Conservation (phyloP, 495 filamentous ascomycete species). For the Aspergillus sclerotiicarbonarius region DNA sequence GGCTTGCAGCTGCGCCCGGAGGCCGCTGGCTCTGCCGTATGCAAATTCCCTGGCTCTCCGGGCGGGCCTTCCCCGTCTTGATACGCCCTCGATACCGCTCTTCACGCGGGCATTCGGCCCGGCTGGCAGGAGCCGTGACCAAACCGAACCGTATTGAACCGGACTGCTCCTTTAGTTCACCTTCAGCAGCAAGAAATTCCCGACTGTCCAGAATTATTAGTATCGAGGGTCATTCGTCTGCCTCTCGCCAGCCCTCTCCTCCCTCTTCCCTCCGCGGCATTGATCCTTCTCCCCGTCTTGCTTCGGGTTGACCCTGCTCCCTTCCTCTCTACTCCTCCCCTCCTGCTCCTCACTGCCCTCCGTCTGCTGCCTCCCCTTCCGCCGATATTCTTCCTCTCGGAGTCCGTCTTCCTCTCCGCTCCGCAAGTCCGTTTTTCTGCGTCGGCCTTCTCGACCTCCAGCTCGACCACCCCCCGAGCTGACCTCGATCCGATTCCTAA, state of each 20-base stretch:
- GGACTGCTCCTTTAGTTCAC: slow-evolving; percentile 5
- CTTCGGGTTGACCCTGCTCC: not conserved
- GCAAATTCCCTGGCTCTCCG: not conserved
- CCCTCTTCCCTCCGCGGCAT: slow-evolving; percentile 4
- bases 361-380: slow-evolving; percentile 8
- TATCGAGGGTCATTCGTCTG: slow-evolving; percentile 1
- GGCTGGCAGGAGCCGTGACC: not conserved
- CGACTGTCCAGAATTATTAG: slow-evolving; percentile 6
- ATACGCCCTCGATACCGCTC: not conserved
- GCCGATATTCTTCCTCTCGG: slow-evolving; percentile 9
- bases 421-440: slow-evolving; percentile 22
- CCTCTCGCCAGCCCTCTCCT: slow-evolving; percentile 1
- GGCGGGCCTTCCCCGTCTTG: not conserved
- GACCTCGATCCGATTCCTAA: slow-evolving; percentile 5
- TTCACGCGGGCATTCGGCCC: not conserved
- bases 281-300: not conserved
- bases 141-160: not conserved
- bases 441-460: slow-evolving; percentile 16
- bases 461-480: slow-evolving; percentile 7
- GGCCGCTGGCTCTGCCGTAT: not conserved
- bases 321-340: slow-evolving; percentile 1
- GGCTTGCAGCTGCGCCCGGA: not conserved
- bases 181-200: slow-evolving; percentile 2
- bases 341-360: slow-evolving; percentile 9
- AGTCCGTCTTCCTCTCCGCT: slow-evolving; percentile 17